These are phyloP conservation scores for Fusarium drepaniforme DNA, from an alignment of 2,329 filamentous ascomycete species.

Conservation along the genomic window DNA sequence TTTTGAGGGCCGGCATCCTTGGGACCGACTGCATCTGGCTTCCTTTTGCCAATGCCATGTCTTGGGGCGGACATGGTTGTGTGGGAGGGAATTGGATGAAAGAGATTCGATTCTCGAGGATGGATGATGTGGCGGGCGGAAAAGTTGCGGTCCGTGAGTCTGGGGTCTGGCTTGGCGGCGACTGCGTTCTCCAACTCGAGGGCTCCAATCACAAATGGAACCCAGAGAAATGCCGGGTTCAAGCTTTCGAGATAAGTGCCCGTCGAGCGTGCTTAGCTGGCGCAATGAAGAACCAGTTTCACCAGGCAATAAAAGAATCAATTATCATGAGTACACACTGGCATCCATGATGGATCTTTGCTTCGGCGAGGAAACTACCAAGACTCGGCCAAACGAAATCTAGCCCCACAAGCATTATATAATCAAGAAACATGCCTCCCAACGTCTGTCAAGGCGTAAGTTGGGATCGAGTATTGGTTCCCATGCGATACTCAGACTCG, in stretches of 20 bases:
- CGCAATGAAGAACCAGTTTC: not conserved
- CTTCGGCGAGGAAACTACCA: not conserved
- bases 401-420: not conserved
- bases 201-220: not conserved
- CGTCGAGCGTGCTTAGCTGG: not conserved
- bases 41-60: constrained; percentile 34
- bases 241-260: not conserved
- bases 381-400: not conserved
- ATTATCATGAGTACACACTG: not conserved
- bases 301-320: not conserved
- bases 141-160: constrained; percentile 33
- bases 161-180: constrained; percentile 31
- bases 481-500: not conserved
- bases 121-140: constrained; percentile 17
- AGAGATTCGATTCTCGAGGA: constrained; percentile 3
- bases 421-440: not conserved
- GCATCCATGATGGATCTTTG: not conserved
- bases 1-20: constrained; percentile 7
- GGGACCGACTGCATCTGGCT: constrained; percentile 10
- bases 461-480: not conserved
- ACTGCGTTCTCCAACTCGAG: not conserved
- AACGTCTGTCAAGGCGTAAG: not conserved
- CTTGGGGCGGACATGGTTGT: constrained; percentile 32
- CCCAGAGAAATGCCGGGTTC: not conserved
- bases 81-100: constrained; percentile 13